A percentile compares a stretch with the other conserved stretches of the same genome.
Conservation (phyloP, 306 rosid species). For the Gastrolobium villosum region DNA sequence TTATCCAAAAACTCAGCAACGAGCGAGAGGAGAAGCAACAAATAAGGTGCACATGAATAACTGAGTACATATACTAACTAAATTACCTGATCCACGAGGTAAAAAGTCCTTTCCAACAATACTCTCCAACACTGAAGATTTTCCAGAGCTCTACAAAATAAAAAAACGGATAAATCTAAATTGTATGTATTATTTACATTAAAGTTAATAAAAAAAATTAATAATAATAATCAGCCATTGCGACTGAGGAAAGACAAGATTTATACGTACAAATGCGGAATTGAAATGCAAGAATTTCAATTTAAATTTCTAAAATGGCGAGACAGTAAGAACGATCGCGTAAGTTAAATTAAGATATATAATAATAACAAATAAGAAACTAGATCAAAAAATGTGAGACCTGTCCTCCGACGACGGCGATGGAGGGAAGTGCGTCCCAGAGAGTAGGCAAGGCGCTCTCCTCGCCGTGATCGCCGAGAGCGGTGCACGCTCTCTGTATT, state of each 20-base stretch:
- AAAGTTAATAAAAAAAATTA: neutral
- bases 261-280: neutral
- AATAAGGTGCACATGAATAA: neutral
- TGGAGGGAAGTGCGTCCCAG: slow-evolving; percentile 98
- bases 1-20: slow-evolving; percentile 20
- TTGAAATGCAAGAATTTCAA: neutral
- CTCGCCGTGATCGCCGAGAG: slow-evolving; percentile 98
- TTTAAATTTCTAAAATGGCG: neutral
- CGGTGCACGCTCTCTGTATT: slow-evolving; percentile 97
- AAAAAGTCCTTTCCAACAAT: slow-evolving; percentile 97
- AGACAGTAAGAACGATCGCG: neutral
- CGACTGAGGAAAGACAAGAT: too few relatives aligned
- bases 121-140: slow-evolving; percentile 97
- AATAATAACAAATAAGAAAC: neutral
- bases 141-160: slow-evolving; percentile 86
- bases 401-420: slow-evolving; percentile 99
- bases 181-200: neutral
- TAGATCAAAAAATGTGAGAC: slow-evolving; percentile 41
- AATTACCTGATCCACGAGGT: slow-evolving; percentile 98
- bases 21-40: slow-evolving; percentile 12
- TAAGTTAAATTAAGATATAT: neutral
- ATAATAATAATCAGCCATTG: neutral
- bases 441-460: slow-evolving; percentile 92
- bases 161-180: slow-evolving; percentile 22
- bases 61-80: neutral